Percentiles rank a stretch among this genome's conserved stretches.
Conservation (phyloP, 2,329 filamentous ascomycete genomes). For the Pseudofabraea citricarpa region DNA sequence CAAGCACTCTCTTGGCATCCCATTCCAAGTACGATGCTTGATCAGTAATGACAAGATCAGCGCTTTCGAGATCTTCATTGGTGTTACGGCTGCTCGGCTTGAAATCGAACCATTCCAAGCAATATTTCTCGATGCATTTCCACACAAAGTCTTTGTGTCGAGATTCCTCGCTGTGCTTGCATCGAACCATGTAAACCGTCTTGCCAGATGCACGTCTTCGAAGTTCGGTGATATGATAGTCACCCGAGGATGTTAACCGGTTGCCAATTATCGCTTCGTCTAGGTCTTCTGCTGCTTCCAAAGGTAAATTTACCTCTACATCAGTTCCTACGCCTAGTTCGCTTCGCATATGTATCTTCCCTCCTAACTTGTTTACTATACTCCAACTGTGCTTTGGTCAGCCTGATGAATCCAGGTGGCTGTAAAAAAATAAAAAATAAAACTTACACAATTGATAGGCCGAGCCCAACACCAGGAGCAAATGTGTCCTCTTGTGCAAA, state of each 20-base stretch:
- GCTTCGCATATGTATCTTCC: constrained; percentile 54
- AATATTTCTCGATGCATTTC: constrained; percentile 21
- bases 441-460: constrained; percentile 57
- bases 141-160: constrained; percentile 12
- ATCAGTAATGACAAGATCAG: constrained; percentile 18
- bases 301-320: constrained; percentile 42
- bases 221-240: constrained; percentile 13
- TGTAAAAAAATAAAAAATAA: too few relatives aligned
- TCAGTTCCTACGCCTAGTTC: constrained; percentile 49
- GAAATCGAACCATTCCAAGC: constrained; percentile 23
- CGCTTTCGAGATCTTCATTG: constrained; percentile 2
- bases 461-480: constrained; percentile 55
- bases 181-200: constrained; percentile 12
- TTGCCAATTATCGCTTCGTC: not conserved
- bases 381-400: constrained; percentile 20
- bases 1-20: constrained; percentile 12
- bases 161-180: not conserved
- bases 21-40: constrained; percentile 2
- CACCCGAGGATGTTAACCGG: constrained; percentile 5
- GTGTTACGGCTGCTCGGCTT: constrained; percentile 3
- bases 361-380: constrained; percentile 54
- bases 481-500: constrained; percentile 58
- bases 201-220: constrained; percentile 11
- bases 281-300: constrained; percentile 9
- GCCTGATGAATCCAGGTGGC: not conserved